Evolutionary conservation across 768 basidiomycete genomes (phyloP).

Genomic region (Botryobasidium botryosum): DNA sequence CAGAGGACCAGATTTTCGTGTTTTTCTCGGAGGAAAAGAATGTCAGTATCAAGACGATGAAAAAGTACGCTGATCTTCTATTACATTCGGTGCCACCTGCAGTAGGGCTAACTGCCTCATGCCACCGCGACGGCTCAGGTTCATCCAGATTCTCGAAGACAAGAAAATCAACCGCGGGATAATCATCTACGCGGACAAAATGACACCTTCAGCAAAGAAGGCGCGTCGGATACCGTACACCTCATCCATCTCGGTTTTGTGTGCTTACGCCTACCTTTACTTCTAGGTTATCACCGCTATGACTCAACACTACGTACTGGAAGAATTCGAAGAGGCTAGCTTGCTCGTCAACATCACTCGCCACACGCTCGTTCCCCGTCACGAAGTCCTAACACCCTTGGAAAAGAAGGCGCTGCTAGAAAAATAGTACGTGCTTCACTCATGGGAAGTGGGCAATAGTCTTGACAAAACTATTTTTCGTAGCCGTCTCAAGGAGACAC

Average conservation of each 20-base stretch:
- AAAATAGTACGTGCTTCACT: constrained; percentile 67
- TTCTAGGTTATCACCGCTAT: constrained; percentile 80
- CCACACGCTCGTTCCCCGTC: constrained; percentile 85
- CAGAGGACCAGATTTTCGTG: constrained; percentile 70
- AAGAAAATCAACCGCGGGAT: constrained; percentile 81
- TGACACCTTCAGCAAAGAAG: constrained; percentile 95
- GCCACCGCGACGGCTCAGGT: constrained; percentile 27
- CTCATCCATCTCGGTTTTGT: neutral
- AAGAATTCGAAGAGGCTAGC: constrained; percentile 94
- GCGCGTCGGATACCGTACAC: constrained; percentile 25
- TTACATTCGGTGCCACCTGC: neutral
- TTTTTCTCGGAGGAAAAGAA: constrained; percentile 93
- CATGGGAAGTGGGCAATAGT: neutral
- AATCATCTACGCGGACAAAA: constrained; percentile 87
- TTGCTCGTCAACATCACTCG: constrained; percentile 94
- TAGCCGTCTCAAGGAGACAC: constrained; percentile 95
- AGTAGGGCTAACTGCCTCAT: neutral
- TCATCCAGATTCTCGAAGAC: constrained; percentile 81
- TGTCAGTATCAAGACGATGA: constrained; percentile 94
- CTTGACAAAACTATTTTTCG: neutral
- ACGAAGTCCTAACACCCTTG: constrained; percentile 70
- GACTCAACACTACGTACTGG: constrained; percentile 69
- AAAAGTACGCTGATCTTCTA: constrained; percentile 47
- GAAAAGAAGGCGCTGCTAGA: constrained; percentile 76
- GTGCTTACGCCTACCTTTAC: neutral